phyloP scores from a whole-genome alignment of 257 asterid genomes.

The Knoxia roxburghii region DNA sequence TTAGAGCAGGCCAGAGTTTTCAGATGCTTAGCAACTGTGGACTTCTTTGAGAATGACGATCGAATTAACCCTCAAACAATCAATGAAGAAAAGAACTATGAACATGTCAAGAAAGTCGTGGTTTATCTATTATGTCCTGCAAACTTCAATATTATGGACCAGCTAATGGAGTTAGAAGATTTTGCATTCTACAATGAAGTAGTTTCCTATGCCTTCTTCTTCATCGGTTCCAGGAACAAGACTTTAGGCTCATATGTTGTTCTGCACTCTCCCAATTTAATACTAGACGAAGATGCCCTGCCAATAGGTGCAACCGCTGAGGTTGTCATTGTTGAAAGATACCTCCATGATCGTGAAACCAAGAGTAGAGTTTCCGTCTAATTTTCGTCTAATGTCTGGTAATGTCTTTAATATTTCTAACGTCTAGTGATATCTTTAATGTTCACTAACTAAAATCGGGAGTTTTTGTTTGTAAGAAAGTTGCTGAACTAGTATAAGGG shows the following conservation, averaged over 20 bases:
- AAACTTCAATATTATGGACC: slow-evolving; percentile 49
- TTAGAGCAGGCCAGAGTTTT: slow-evolving; percentile 67
- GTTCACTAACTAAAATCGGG: not conserved
- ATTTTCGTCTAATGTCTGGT: not conserved
- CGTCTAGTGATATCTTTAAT: too few relatives aligned
- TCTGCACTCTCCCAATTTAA: slow-evolving; percentile 73
- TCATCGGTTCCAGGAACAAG: slow-evolving; percentile 68
- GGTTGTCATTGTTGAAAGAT: slow-evolving; percentile 91
- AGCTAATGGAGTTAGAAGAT: slow-evolving; percentile 92
- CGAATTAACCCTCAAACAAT: slow-evolving; percentile 74
- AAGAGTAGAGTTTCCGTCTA: too few relatives aligned
- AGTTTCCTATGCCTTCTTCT: slow-evolving; percentile 74
- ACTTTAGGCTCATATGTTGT: slow-evolving; percentile 60
- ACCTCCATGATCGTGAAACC: slow-evolving; percentile 30
- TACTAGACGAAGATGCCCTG: slow-evolving; percentile 79
- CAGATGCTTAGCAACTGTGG: slow-evolving; percentile 69
- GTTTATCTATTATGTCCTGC: slow-evolving; percentile 43
- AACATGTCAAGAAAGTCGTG: slow-evolving; percentile 45
- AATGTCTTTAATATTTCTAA: too few relatives aligned
- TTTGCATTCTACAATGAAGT: slow-evolving; percentile 80
- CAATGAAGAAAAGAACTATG: slow-evolving; percentile 56
- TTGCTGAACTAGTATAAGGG: too few relatives aligned
- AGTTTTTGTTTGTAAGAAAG: not conserved
- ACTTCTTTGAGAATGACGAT: slow-evolving; percentile 61
- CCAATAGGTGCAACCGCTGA: slow-evolving; percentile 81